A percentile compares a stretch with the other conserved stretches of the same genome.
These are phyloP conservation scores for Cryptococcus hybrid DNA, from an alignment of 1,284 basidiomycete genomes.

Conservation along the genomic window DNA sequence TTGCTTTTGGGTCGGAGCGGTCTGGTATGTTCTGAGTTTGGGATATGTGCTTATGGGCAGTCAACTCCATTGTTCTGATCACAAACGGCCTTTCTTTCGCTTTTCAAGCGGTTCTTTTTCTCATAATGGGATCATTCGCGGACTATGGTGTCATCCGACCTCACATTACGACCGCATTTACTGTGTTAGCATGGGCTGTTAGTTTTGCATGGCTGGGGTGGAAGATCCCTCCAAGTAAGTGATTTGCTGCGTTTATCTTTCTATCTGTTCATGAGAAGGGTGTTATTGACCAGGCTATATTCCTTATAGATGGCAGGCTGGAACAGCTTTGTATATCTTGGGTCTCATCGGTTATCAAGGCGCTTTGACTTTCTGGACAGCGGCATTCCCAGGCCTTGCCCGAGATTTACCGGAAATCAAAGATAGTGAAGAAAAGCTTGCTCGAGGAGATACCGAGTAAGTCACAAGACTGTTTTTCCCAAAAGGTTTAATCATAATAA, in stretches of 20 bases:
- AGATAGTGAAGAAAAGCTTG: slow-evolving; percentile 59
- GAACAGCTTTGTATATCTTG: slow-evolving; percentile 76
- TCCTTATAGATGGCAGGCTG: slow-evolving; percentile 62
- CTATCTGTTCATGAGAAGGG: too few species aligned
- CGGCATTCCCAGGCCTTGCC: slow-evolving; percentile 76
- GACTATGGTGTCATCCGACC: slow-evolving; percentile 77
- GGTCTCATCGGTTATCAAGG: slow-evolving; percentile 79
- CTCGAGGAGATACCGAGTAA: slow-evolving; percentile 57
- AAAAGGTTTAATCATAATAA: slow-evolving; percentile 56
- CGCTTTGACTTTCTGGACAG: slow-evolving; percentile 71
- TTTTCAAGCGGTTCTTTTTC: slow-evolving; percentile 57
- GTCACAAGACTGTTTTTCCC: slow-evolving; percentile 20
- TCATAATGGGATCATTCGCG: slow-evolving; percentile 35
- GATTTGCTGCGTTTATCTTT: too few species aligned
- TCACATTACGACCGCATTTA: slow-evolving; percentile 69
- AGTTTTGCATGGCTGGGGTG: slow-evolving; percentile 69
- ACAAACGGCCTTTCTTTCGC: slow-evolving; percentile 75
- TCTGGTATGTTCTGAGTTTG: slow-evolving; percentile 24
- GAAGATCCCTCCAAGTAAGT: slow-evolving; percentile 29
- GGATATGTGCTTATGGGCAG: slow-evolving; percentile 26
- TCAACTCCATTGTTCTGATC: slow-evolving; percentile 70
- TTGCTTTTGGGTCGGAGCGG: slow-evolving; percentile 32
- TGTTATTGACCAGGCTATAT: background rate
- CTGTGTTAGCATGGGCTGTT: slow-evolving; percentile 72
- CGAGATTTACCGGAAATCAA: slow-evolving; percentile 71